Conservation (phyloP, 352 stramenopile genomes). For the Poterioochromonas sp. region DNA sequence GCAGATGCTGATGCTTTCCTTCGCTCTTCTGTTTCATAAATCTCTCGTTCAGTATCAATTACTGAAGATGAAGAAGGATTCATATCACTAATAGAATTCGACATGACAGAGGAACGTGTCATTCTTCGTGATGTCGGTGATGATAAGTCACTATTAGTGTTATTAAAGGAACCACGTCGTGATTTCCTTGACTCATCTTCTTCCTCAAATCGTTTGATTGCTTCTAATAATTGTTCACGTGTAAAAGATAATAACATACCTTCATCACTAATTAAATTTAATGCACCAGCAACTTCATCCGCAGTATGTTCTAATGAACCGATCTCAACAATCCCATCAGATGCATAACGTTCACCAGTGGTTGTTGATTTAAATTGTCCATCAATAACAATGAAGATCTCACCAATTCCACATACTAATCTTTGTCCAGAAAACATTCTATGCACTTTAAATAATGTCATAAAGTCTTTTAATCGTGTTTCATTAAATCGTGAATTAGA, state of each 20-base stretch:
- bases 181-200: neutral
- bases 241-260: neutral
- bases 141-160: no score
- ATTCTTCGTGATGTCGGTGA: no score
- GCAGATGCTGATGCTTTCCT: neutral
- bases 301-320: neutral
- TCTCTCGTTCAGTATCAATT: neutral
- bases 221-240: neutral
- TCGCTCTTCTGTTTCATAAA: neutral
- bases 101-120: neutral
- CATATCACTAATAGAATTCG: neutral
- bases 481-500: neutral
- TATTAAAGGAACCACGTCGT: neutral
- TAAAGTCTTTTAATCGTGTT: constrained; percentile 19
- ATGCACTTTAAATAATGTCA: neutral
- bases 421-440: constrained; percentile 14
- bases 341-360: neutral
- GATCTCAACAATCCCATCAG: constrained; percentile 11
- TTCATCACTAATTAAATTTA: neutral
- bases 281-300: neutral
- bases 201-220: neutral
- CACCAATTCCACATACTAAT: neutral
- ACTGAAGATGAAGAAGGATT: neutral
- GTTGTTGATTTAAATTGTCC: neutral
- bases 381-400: constrained; percentile 11